phyloP scores from a whole-genome alignment of 495 filamentous ascomycete genomes.

The Echria macrotheca region DNA sequence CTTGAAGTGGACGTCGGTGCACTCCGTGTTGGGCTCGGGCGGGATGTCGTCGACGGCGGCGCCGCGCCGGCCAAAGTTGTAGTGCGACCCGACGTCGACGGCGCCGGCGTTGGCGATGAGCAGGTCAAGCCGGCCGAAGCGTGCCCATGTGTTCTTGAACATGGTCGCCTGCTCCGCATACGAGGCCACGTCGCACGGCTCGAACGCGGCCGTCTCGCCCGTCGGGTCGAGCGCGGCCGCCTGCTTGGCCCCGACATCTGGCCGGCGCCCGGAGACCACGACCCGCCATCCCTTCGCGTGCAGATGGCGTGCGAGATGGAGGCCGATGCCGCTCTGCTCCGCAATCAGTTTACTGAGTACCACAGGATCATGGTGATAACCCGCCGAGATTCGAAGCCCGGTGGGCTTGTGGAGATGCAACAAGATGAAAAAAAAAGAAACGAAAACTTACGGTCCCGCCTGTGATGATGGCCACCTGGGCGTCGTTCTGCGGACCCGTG shows the following conservation, averaged over 20 bases:
- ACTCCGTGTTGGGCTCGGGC: slow-evolving; percentile 29
- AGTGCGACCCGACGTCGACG: slow-evolving; percentile 24
- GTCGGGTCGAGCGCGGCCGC: slow-evolving; percentile 13
- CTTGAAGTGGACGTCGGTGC: slow-evolving; percentile 38
- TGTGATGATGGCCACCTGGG: slow-evolving; percentile 12
- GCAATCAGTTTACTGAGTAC: not conserved
- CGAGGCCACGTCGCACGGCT: slow-evolving; percentile 31
- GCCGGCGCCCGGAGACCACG: slow-evolving; percentile 4
- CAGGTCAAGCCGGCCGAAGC: slow-evolving; percentile 34
- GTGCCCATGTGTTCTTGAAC: slow-evolving; percentile 31
- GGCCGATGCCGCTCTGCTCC: slow-evolving; percentile 13
- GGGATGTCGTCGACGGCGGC: slow-evolving; percentile 24
- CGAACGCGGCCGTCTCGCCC: slow-evolving; percentile 30
- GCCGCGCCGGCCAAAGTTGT: slow-evolving; percentile 9
- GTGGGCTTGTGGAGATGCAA: not conserved
- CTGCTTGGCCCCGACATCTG: not conserved
- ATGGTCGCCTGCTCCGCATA: slow-evolving; percentile 32
- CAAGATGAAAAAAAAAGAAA: not conserved
- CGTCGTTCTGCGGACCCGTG: slow-evolving; percentile 4
- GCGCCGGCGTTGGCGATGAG: slow-evolving; percentile 39
- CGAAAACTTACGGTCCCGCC: slow-evolving; percentile 2
- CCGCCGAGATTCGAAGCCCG: too few species aligned
- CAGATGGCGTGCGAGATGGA: slow-evolving; percentile 7
- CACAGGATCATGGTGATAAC: not conserved
- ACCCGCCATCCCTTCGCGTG: slow-evolving; percentile 8